Base-by-base conservation (phyloP, 2,329 filamentous ascomycete genomes). In the Fusarium kyushuense region DNA sequence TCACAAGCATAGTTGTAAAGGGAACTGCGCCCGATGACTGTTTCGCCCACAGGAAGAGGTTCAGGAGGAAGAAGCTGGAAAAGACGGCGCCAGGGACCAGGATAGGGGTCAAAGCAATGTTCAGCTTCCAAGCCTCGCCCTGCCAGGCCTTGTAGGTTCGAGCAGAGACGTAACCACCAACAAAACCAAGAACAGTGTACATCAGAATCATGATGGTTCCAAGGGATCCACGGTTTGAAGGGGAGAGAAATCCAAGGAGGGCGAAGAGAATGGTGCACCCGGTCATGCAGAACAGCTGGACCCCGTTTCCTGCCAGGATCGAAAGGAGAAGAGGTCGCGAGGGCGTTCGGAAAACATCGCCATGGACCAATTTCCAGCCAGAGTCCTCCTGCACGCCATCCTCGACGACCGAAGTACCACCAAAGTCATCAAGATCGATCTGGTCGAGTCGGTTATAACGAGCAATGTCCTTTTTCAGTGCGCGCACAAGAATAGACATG, bases 331-430 rank as follows among this genome's bases (percentile, higher is more conserved):
- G 85, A 2, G 94, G 92, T 63, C 92, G 90, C 69, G 90, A 88
- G 5, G 96, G 96, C 13, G 91, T 90, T 58, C 96, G 91, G 86
- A 99, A 99, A 32, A 98, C 95, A 78, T 99, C 96, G 54, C 96
- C 96, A 74, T 99, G 96, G 1, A 99, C 94, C 47, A 99, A 83
- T 81, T 99, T 99, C 96, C 96, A 99, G 64, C 96, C 96, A 12
- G 94, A 97, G 79, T 99, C 96, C 76, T 99, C 96, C 78, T 97
- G 94, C 1, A 98, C 92, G 33, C 94, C 95, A 74, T 98, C 95
- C 71, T 97, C 95, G 8, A 94, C 84, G 12, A 86, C 90, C 38
- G 89, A 91, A 4, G 90, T 92, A 40, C 92, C 92, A 40, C 91
- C 91, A 35, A 98, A 84, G 76, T 98, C 95, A 63, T 97, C 95